Conservation (phyloP, 805 yeast genomes). For the Saturnispora galanensis region DNA sequence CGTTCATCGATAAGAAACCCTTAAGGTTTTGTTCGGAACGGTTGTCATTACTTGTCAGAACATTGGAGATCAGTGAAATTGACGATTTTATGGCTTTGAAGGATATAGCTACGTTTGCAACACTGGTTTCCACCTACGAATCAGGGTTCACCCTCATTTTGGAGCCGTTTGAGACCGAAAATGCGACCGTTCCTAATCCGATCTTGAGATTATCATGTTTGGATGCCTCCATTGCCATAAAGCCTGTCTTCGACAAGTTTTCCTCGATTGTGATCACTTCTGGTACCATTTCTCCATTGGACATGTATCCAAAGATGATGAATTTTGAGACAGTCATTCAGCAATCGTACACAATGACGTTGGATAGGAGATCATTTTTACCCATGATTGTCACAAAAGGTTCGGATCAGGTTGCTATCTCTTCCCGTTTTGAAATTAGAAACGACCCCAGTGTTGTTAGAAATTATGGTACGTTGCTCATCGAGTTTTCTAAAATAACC, state of each 20-base stretch:
- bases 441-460: constrained; percentile 97
- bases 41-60: constrained; percentile 75
- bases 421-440: constrained; percentile 92
- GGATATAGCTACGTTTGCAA: constrained; percentile 95
- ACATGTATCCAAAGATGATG: constrained; percentile 96
- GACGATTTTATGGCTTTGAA: constrained; percentile 90
- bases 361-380: constrained; percentile 82
- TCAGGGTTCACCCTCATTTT: constrained; percentile 82
- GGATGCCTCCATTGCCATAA: constrained; percentile 96
- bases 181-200: constrained; percentile 93
- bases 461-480: constrained; percentile 85
- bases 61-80: constrained; percentile 76
- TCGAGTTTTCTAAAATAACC: constrained; percentile 88
- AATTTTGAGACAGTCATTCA: constrained; percentile 89
- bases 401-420: constrained; percentile 93
- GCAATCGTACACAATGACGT: constrained; percentile 92
- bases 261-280: constrained; percentile 90
- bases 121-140: constrained; percentile 90
- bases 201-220: constrained; percentile 85
- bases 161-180: constrained; percentile 93
- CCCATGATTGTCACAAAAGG: constrained; percentile 97
- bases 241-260: constrained; percentile 91
- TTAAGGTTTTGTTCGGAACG: constrained; percentile 87
- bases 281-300: constrained; percentile 96
- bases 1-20: constrained; percentile 89